Evolutionary conservation across 2,329 filamentous ascomycete genomes (phyloP).

Genomic region (Trichoderma sp.): DNA sequence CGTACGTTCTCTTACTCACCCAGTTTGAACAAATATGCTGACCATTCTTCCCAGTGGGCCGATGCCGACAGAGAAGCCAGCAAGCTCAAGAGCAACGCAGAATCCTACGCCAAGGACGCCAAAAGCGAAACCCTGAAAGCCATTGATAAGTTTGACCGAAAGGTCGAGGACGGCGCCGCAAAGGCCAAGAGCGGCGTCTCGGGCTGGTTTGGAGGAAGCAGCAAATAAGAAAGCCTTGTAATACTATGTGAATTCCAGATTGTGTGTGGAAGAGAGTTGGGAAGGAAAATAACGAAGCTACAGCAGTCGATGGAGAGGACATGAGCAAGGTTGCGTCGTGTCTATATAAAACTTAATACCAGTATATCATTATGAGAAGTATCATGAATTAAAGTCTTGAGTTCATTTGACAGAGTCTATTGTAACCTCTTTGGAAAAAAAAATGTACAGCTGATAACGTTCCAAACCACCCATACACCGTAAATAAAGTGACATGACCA

Average conservation of each 20-base stretch:
- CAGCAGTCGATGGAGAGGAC: neutral
- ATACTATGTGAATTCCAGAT: neutral
- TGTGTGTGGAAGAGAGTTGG: neutral
- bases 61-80: slow-evolving; percentile 66
- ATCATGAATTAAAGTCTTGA: neutral
- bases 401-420: neutral
- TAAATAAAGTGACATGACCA: neutral
- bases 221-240: slow-evolving; percentile 36
- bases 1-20: slow-evolving; percentile 54
- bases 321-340: neutral
- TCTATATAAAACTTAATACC: neutral
- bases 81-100: slow-evolving; percentile 63
- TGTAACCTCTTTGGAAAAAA: neutral
- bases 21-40: neutral
- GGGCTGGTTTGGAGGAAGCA: slow-evolving; percentile 81
- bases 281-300: neutral
- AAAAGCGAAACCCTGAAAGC: slow-evolving; percentile 70
- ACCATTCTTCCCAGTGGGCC: slow-evolving; percentile 39
- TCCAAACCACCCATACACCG: neutral
- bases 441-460: neutral
- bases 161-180: slow-evolving; percentile 74
- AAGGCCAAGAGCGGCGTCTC: slow-evolving; percentile 85
- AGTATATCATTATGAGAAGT: neutral
- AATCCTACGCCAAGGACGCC: slow-evolving; percentile 64
- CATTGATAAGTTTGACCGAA: slow-evolving; percentile 81